Base-by-base conservation (phyloP, 345 rosid genomes). In the Citrus medica region DNA sequence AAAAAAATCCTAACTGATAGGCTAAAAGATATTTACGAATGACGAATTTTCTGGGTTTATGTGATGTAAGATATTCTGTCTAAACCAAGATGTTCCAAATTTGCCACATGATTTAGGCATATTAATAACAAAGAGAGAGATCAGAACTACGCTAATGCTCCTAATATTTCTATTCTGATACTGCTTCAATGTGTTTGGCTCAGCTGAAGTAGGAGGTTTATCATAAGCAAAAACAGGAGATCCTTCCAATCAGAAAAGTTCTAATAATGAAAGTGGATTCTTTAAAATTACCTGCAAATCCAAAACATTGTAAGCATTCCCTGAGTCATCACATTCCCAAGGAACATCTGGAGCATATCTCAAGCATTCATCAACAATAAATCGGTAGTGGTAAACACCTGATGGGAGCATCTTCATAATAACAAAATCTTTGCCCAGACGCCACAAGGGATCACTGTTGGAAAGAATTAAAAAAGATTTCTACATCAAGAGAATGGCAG, bases 351-450 rank as follows among this genome's bases (percentile, higher is more conserved):
- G 88, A 65, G 83, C 87, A 69, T 61, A 83, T 63, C 81, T 81
- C 77, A 82, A 19, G 46, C 76, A 79, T 30, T 84, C 85, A 66
- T 89, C 92, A n/a, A 91, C 90, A 71, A 89, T 51, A 79, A 86
- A 89, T 21, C 80, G 91, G 75, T 85, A 89, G 78, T 82, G 94
- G 79, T 88, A 91, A 73, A 89, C 85, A 35, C 91, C 90, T 1
- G 82, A 80, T 12, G 87, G 90, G 17, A 91, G 91, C 84, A 80
- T 67, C 85, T 89, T 91, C 82, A 87, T 27, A 25, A 89, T 56
- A 42, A 80, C 73, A 80, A 89, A 91, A 71, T 89, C 89, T 71
- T 85, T 83, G 42, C 88, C 92, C 6, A 84, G 58, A 58, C 77
- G 77, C 64, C 84, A 85, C 87, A 91, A 82, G 3, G 80, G 85